These are phyloP conservation scores for Populus hybrid DNA, from an alignment of 441 rosid species.

Conservation along the genomic window DNA sequence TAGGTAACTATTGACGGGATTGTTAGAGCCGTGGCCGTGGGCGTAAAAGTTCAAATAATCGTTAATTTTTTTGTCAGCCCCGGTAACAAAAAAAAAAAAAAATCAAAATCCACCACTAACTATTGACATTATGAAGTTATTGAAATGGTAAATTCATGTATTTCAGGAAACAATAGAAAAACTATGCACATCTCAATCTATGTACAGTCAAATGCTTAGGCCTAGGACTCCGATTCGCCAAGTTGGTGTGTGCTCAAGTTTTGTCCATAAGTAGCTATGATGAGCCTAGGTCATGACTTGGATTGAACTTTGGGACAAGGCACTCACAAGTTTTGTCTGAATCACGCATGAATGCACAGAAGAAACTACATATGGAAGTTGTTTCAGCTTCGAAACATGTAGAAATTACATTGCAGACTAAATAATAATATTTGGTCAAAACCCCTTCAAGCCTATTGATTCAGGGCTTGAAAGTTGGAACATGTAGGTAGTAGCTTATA, in stretches of 20 bases:
- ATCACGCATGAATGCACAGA: neutral
- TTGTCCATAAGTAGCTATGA: neutral
- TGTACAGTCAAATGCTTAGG: neutral
- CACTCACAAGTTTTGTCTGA: neutral
- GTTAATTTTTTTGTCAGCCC: no score
- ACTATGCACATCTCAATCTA: neutral
- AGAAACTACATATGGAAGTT: neutral
- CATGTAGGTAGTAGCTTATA: neutral
- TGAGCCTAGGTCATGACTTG: neutral
- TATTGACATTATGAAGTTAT: neutral
- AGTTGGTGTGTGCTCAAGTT: neutral
- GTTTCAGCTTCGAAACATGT: neutral
- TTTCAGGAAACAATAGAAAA: neutral
- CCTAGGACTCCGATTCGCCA: neutral
- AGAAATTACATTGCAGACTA: no score
- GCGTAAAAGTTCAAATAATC: no score
- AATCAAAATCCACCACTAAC: no score
- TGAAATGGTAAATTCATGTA: neutral
- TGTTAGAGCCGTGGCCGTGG: no score
- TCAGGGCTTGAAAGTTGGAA: neutral
- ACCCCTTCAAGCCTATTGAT: neutral
- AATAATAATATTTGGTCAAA: neutral
- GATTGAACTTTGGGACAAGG: neutral
- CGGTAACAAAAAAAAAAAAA: no score
- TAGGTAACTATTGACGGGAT: no score